Percentiles rank a stretch among this genome's conserved stretches.
phyloP scores from a whole-genome alignment of 2,329 filamentous ascomycete species.

The Venturia oleaginea region DNA sequence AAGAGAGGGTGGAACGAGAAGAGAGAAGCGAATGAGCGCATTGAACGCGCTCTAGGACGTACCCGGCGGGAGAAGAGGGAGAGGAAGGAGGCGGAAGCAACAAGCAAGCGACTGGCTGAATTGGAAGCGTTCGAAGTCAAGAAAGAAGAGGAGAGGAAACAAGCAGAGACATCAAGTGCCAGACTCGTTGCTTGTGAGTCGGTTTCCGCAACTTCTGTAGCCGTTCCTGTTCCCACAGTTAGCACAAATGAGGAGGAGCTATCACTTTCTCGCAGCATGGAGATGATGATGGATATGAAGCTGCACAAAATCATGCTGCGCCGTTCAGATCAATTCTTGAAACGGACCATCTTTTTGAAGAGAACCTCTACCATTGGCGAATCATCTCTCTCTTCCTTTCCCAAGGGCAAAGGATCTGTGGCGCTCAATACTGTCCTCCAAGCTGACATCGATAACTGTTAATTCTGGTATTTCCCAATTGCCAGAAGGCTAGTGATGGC shows the following conservation, averaged over 20 bases:
- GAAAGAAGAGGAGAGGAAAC: neutral
- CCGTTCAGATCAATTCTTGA: no score
- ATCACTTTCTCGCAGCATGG: neutral
- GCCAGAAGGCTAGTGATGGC: no score
- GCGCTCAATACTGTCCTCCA: no score
- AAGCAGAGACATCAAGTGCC: neutral
- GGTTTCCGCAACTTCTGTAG: neutral
- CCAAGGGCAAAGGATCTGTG: no score
- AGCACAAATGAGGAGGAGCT: neutral
- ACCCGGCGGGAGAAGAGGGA: neutral
- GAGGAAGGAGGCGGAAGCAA: neutral
- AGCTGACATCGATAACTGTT: no score
- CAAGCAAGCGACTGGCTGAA: neutral
- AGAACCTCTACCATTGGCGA: no score
- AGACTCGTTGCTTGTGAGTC: neutral
- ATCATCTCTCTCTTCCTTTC: no score
- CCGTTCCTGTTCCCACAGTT: neutral
- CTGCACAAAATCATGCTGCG: no score
- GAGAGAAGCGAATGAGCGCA: neutral
- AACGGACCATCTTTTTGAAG: no score
- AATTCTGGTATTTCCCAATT: no score
- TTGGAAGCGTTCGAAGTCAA: neutral
- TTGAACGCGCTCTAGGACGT: neutral
- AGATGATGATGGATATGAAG: constrained; percentile 6
- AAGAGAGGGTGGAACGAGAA: constrained; percentile 8